Evolutionary conservation across 371 early-diverging fungal species (phyloP).

Genomic region (Dinochytrium kinnereticum): DNA sequence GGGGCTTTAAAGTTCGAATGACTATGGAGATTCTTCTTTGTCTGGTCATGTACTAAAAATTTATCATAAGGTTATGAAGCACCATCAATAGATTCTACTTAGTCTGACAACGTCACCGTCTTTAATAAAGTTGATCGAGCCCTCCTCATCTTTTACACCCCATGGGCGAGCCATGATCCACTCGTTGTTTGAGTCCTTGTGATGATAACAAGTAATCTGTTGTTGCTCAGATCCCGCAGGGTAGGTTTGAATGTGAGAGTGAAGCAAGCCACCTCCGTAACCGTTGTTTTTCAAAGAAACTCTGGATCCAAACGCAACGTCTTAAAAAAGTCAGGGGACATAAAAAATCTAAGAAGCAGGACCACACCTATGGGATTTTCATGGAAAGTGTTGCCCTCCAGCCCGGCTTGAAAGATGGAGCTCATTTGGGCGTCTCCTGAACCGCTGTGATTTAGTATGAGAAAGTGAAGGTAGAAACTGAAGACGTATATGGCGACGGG

Average conservation of each 20-base stretch:
- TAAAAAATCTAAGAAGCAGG: neutral
- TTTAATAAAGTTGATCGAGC: constrained; percentile 58
- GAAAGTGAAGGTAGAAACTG: constrained; percentile 93
- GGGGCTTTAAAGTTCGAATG: constrained; percentile 80
- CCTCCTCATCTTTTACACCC: constrained; percentile 44
- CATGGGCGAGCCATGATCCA: constrained; percentile 73
- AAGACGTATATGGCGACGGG: constrained; percentile 89
- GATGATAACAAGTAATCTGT: constrained; percentile 98
- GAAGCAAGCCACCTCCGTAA: constrained; percentile 95
- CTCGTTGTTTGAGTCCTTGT: constrained; percentile 97
- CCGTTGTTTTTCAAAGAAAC: constrained; percentile 89
- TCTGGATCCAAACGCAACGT: constrained; percentile 92
- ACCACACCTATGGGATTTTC: constrained; percentile 73
- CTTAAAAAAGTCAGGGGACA: constrained; percentile 47
- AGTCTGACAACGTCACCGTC: constrained; percentile 87
- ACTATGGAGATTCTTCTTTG: constrained; percentile 83
- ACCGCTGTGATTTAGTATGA: constrained; percentile 84
- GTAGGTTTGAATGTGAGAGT: constrained; percentile 95
- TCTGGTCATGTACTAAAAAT: constrained; percentile 67
- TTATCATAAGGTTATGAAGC: neutral
- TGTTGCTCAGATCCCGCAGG: constrained; percentile 95
- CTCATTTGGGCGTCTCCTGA: constrained; percentile 99
- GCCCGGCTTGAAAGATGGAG: constrained; percentile 94
- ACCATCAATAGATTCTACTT: too few species aligned
- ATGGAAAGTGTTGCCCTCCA: constrained; percentile 83